Conservation (phyloP, 1,139 yeast species). For the Oligophagozyma castellii region DNA sequence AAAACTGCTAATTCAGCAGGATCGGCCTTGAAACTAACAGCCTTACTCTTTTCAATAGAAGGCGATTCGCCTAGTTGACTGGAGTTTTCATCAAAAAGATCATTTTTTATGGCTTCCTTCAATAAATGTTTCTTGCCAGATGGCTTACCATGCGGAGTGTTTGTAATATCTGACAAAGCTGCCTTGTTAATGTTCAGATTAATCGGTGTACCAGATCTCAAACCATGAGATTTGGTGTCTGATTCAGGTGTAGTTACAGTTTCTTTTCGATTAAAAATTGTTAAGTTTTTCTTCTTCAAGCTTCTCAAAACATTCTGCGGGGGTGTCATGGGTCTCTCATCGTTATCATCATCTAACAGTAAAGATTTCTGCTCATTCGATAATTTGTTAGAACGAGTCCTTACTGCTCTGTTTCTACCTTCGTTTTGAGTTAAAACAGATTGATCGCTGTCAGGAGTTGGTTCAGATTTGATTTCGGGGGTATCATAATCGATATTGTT, state of each 20-base stretch:
- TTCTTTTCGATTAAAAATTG: too few relatives aligned
- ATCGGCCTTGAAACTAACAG: conserved; percentile 13
- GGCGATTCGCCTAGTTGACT: too few relatives aligned
- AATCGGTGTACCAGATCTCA: not conserved
- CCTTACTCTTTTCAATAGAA: conserved; percentile 3
- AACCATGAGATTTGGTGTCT: not conserved
- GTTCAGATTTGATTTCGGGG: not conserved
- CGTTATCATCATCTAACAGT: too few relatives aligned
- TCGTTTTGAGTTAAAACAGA: too few relatives aligned
- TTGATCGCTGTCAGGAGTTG: not conserved
- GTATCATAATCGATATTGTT: not conserved
- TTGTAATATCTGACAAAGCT: conserved; percentile 15
- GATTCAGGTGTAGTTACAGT: not conserved
- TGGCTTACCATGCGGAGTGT: conserved; percentile 7
- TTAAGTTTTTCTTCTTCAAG: too few relatives aligned
- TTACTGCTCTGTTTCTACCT: too few relatives aligned
- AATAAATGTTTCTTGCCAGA: conserved; percentile 14
- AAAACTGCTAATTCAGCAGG: conserved; percentile 22
- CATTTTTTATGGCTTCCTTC: conserved; percentile 19
- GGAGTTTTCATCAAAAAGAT: conserved; percentile 14
- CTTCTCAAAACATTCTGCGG: too few relatives aligned
- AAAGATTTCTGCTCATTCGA: too few relatives aligned
- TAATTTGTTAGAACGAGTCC: too few relatives aligned
- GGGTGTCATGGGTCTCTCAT: too few relatives aligned
- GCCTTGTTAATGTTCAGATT: conserved; percentile 4